A percentile compares a stretch with the other conserved stretches of the same genome.
Evolutionary conservation across 139 green algal species (phyloP).

Genomic region (Picochlorum costavermella): DNA sequence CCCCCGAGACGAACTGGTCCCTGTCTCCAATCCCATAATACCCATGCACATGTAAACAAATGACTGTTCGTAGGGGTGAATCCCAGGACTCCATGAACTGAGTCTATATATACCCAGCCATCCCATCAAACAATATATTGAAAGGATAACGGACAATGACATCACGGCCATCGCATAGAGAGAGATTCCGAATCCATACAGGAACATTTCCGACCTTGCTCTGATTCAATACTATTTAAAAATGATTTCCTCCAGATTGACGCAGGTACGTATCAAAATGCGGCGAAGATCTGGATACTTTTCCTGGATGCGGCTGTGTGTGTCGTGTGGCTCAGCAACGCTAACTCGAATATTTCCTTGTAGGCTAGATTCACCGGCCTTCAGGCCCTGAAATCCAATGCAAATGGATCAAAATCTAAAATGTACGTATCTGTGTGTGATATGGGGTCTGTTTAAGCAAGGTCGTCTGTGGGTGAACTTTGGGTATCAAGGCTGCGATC

Average conservation of each 20-base stretch:
- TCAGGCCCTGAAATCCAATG: not conserved
- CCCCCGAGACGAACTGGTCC: too few relatives aligned
- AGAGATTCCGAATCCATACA: too few relatives aligned
- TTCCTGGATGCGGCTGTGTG: not conserved
- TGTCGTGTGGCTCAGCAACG: not conserved
- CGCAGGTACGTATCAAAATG: not conserved
- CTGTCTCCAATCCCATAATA: too few relatives aligned
- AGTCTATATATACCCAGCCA: too few relatives aligned
- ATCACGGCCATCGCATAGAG: too few relatives aligned
- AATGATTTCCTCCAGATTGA: slow-evolving; percentile 2
- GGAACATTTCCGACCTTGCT: not conserved
- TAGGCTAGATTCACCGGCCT: slow-evolving; percentile 1
- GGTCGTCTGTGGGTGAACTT: too few relatives aligned
- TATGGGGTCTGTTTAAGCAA: not conserved
- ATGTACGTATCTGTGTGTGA: not conserved
- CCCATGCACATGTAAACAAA: too few relatives aligned
- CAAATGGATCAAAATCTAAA: not conserved
- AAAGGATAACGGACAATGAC: too few relatives aligned
- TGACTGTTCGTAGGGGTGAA: too few relatives aligned
- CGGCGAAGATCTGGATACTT: not conserved
- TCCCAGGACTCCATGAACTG: too few relatives aligned
- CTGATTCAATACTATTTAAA: not conserved
- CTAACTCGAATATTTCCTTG: not conserved
- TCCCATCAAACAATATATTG: too few relatives aligned
- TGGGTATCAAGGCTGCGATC: too few relatives aligned